Evolutionary conservation across 2,329 filamentous ascomycete species (phyloP), one percentile per base, ranked within the genome.

Genomic region (Sporothrix pallida): DNA sequence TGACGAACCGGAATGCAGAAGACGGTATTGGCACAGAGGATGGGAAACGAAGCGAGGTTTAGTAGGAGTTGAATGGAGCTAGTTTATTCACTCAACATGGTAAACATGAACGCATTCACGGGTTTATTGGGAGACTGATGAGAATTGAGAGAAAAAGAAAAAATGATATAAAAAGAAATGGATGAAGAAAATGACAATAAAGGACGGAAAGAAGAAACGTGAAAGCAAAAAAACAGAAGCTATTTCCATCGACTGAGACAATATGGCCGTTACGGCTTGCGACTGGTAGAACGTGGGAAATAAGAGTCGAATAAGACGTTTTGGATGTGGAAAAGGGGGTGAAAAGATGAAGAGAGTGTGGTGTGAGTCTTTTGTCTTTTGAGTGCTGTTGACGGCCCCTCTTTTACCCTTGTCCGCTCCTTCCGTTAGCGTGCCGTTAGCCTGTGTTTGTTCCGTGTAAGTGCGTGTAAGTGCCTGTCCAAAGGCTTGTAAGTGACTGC

Each of bases 371-470:
- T n/a, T n/a, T n/a, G n/a, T n/a, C n/a, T n/a, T n/a, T n/a, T n/a
- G n/a, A n/a, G n/a, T 37, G 31, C 31, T 42, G 58, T 63, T 31
- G 20, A 63, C 17, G 58, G 31, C 58, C 58, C 31, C 58, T 63
- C 37, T 44, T 44, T 44, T 13, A 46, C 37, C 37, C 37, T 44
- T n/a, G 31, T 13, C 44, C 44, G 13, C 44, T 42, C 7, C 7
- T 26, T 20, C 62, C 9, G 10, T 46, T 67, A 67, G 62, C 62
- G 62, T 67, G 56, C 42, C 42, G 62, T 48, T 67, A 67, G 62
- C 62, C 12, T 67, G n/a, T 48, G 42, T 46, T 67, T 67, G 12
- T 44, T 48, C 42, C 31, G 3, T 37, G 31, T 37, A 37, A 37
- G 31, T 37, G 31, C 31, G 31, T 37, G 31, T 37, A 37, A 37